Evolutionary conservation across 352 stramenopile genomes (phyloP), one percentile per base, ranked within the genome.

Genomic region (Phytophthora colocasiae): DNA sequence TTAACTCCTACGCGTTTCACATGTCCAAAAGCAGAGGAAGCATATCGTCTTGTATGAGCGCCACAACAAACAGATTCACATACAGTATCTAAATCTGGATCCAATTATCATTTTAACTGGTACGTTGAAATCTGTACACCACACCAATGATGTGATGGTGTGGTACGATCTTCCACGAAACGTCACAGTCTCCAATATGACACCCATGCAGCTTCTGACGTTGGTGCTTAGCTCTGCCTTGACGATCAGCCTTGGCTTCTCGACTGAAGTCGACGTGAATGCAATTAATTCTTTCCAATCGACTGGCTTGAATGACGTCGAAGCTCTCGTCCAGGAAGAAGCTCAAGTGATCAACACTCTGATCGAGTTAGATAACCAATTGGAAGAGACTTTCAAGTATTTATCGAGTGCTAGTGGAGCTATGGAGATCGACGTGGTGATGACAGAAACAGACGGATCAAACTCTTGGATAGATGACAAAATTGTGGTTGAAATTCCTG

Each of bases 271-370:
- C 43, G 47, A 65, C 9, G 31, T 61, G 15, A 53, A 73, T 9
- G n/a, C 43, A 39, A 45, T 52, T 11, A 34, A 29, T 7, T 29
- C 6, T 11, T 39, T 41, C 14, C 27, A 22, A 14, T 15, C 22
- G 1, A 57, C 17, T 44, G 52, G 53, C 27, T 27, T 58, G 31
- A 41, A 61, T 34, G 40, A 53, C 19, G 40, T 43, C 22, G 59
- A 70, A 12, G 32, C 46, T 12, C 19, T 73, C 22, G 34, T 73
- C 17, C 52, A 62, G 27, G 34, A 61, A 15, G 66, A 73, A 32
- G 48, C 47, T 9, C 52, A 66, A 22, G 61, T 61, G 24, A 15
- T 74, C 22, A 62, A 52, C 34, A 57, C 48, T 12, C 44, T 74
- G 49, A 49, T 59, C 2, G 53, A 74, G 31, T 40, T 74, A 12